phyloP scores from a whole-genome alignment of 495 filamentous ascomycete species.

The Astrothelium macrocarpum region DNA sequence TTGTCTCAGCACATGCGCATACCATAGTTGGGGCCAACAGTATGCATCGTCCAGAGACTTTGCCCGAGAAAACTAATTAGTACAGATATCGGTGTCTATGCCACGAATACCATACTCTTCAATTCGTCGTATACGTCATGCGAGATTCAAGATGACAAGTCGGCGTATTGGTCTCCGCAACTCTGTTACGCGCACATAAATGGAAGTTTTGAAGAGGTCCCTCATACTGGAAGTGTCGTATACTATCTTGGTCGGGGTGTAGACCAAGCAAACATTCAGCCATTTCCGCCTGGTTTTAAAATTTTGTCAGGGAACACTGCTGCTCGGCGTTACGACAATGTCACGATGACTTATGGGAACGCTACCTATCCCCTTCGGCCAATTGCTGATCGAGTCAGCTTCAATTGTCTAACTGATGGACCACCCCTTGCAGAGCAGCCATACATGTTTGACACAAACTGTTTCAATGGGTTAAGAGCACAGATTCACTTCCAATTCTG shows the following conservation, averaged over 20 bases:
- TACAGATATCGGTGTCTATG: slow-evolving; percentile 38
- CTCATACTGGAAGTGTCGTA: slow-evolving; percentile 32
- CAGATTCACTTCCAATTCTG: slow-evolving; percentile 24
- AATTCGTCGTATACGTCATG: slow-evolving; percentile 55
- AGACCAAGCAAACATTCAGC: slow-evolving; percentile 26
- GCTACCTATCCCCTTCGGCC: slow-evolving; percentile 21
- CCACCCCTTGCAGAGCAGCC: slow-evolving; percentile 11
- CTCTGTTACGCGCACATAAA: slow-evolving; percentile 53
- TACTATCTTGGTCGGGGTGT: slow-evolving; percentile 39
- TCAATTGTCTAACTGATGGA: slow-evolving; percentile 26
- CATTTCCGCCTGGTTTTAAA: slow-evolving; percentile 37
- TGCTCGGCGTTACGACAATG: slow-evolving; percentile 30
- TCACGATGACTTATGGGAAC: slow-evolving; percentile 22
- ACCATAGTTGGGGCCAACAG: slow-evolving; percentile 30
- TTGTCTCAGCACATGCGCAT: slow-evolving; percentile 27
- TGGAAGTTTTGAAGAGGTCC: slow-evolving; percentile 35
- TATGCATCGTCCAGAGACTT: slow-evolving; percentile 12
- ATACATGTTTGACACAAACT: slow-evolving; percentile 21
- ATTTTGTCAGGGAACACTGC: slow-evolving; percentile 37
- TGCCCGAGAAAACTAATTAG: too few species aligned
- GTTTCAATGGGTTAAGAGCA: slow-evolving; percentile 22
- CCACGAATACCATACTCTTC: slow-evolving; percentile 42
- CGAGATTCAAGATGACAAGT: slow-evolving; percentile 52
- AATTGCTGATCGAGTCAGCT: slow-evolving; percentile 34
- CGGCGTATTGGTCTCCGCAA: slow-evolving; percentile 58